phyloP scores from a whole-genome alignment of 805 yeast genomes.

The Saccharomyces jurei region DNA sequence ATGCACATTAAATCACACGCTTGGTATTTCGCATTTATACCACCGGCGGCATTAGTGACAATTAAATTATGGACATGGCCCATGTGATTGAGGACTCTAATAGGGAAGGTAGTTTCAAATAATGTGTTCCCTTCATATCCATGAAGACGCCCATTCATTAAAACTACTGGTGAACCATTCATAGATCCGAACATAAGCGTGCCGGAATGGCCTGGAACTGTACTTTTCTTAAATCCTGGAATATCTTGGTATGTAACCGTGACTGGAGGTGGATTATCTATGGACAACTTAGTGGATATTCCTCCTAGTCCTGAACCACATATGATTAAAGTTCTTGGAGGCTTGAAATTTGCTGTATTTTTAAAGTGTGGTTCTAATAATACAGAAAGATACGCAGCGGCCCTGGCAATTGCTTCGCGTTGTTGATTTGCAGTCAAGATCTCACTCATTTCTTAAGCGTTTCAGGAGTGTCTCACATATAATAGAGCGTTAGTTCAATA shows the following conservation, averaged over 20 bases:
- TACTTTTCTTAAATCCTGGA: slow-evolving; percentile 74
- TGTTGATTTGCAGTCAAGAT: background rate
- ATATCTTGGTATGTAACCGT: slow-evolving; percentile 57
- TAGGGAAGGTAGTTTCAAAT: slow-evolving; percentile 74
- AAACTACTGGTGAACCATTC: slow-evolving; percentile 68
- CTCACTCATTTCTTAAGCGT: background rate
- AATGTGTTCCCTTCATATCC: slow-evolving; percentile 88
- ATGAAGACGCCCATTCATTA: slow-evolving; percentile 92
- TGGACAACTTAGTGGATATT: slow-evolving; percentile 44
- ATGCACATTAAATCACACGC: slow-evolving; percentile 91
- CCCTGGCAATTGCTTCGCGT: background rate
- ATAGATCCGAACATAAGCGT: slow-evolving; percentile 70
- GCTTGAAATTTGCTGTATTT: background rate
- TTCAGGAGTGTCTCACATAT: background rate
- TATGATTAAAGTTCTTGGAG: slow-evolving; percentile 66
- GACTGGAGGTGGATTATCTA: slow-evolving; percentile 32
- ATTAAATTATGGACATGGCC: slow-evolving; percentile 51
- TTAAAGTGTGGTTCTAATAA: background rate
- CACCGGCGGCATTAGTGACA: slow-evolving; percentile 97
- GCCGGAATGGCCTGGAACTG: slow-evolving; percentile 89
- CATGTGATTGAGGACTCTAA: slow-evolving; percentile 61
- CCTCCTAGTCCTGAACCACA: slow-evolving; percentile 96
- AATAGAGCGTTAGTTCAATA: background rate
- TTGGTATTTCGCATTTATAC: slow-evolving; percentile 53
- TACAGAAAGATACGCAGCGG: background rate